phyloP scores from a whole-genome alignment of 768 basidiomycete genomes.

The Polyporus arcularius region DNA sequence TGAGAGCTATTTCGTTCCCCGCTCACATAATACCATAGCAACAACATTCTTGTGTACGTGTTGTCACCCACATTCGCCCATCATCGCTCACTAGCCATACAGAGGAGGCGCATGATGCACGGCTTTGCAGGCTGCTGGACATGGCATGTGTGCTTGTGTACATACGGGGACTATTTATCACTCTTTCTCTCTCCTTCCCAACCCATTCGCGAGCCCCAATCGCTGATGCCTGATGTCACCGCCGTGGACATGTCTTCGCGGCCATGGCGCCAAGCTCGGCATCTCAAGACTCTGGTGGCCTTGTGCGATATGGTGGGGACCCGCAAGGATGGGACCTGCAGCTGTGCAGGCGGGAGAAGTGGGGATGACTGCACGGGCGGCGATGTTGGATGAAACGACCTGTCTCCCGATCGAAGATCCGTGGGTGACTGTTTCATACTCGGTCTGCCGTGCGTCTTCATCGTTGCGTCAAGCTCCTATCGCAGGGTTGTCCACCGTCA shows the following conservation, averaged over 20 bases:
- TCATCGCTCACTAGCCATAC: slow-evolving; percentile 29
- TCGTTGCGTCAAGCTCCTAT: neutral
- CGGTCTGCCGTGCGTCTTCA: neutral
- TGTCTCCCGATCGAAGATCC: no score
- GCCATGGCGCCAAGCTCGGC: no score
- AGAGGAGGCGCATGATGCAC: slow-evolving; percentile 73
- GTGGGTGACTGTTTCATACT: no score
- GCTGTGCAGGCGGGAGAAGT: no score
- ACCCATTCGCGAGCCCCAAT: neutral
- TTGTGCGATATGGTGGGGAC: no score
- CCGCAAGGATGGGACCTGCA: no score
- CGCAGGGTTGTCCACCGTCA: neutral
- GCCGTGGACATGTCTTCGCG: no score
- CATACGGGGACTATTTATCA: slow-evolving; percentile 21
- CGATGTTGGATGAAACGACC: no score
- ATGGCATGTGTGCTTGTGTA: slow-evolving; percentile 14
- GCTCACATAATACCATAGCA: slow-evolving; percentile 49
- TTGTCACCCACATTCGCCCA: neutral
- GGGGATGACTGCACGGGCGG: no score
- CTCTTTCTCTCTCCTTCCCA: slow-evolving; percentile 1
- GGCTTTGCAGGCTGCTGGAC: slow-evolving; percentile 15
- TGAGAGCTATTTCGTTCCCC: neutral
- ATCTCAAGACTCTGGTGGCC: no score
- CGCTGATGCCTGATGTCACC: neutral
- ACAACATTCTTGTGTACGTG: slow-evolving; percentile 97